Evolutionary conservation across 176 grass and related monocot species (phyloP), one percentile per base, ranked within the genome.

Genomic region (Elaeis guineensis): DNA sequence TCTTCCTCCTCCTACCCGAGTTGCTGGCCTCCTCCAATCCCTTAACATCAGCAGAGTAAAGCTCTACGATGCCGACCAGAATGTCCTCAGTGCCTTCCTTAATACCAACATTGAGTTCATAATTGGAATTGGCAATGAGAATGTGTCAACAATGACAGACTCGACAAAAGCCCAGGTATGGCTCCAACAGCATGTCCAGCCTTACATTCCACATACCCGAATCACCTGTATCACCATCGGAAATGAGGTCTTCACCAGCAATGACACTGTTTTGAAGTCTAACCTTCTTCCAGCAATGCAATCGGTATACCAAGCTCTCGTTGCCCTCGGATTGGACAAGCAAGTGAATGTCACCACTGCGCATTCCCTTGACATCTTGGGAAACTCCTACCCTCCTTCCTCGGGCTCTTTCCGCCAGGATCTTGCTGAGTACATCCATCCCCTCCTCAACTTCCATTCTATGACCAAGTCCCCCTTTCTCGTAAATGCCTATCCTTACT

Each of bases 401-500:
- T 70, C 78, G 0, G 89, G 89, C 24, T 51, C 80, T 1, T 88
- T 88, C 74, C n/a, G 25, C 28, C 17, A 64, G 19, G 49, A 63
- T 5, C 72, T 75, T 14, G 39, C 66, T 20, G 1, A 48, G 3
- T 86, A 88, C 75, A 30, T 94, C 53, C 71, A 57, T 28, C 67
- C 78, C n/a, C 69, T 94, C 69, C 77, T 85, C 2, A 12, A 2
- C 14, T 94, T 84, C 80, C 77, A 84, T 9, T 73, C 89, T 0
- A 65, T 26, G 25, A 79, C 80, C 30, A 52, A 75, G 12, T 21
- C 89, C 1, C 89, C 89, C 44, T 84, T 94, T 71, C 78, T 94
- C 3, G 66, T 87, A 51, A 95, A 89, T 76, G 82, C 82, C 72
- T 95, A 95, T 59, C 81, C 84, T 0, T 95, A 68, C 71, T 89